Base-by-base conservation (phyloP, 176 grass and related monocot species). In the Cenchrus americanus region DNA sequence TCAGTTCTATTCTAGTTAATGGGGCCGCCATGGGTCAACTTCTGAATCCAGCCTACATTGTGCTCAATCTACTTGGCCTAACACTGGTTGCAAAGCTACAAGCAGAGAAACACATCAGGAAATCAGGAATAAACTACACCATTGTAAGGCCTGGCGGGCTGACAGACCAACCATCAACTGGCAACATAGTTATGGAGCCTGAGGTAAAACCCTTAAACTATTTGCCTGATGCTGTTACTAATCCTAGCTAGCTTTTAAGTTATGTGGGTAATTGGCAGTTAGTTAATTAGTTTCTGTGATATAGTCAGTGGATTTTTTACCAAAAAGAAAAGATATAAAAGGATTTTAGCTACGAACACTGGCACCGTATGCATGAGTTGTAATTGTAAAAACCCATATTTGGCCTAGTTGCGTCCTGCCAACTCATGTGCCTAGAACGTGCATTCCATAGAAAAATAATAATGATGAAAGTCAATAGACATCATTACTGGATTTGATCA, bases 1-100 rank as follows among this genome's bases (percentile, higher is more conserved):
- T 94, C 21, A 91, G 92, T 69, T 94, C 92, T 66, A 94, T 94
- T 80, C 84, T 94, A 27, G 92, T 94, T 17, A 94, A 94, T 51
- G 86, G 82, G 17, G 82, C 86, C 6, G 82, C 86, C 5, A 91
- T 94, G 89, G 89, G 92, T 18, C 92, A 94, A 66, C 27, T 91
- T 80, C 84, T 94, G 62, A 91, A 94, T 89, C 89, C 89, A 54
- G 92, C 92, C 65, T 94, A 91, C 40, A 82, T 91, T 44, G 61
- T 94, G 69, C 89, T 94, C 54, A 94, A 94, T 26, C 77, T 94
- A 14, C 88, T 94, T 50, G 92, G 92, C 22, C 78, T 94, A 18
- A 88, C 87, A 14, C 87, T 94, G 42, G 71, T 94, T n/a, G 86
- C 92, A 34, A 94, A 94, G 80, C 84, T 94, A 10, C 89, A 94